These are phyloP conservation scores for Elsinoe australis DNA, from an alignment of 2,329 filamentous ascomycete species.

Conservation along the genomic window DNA sequence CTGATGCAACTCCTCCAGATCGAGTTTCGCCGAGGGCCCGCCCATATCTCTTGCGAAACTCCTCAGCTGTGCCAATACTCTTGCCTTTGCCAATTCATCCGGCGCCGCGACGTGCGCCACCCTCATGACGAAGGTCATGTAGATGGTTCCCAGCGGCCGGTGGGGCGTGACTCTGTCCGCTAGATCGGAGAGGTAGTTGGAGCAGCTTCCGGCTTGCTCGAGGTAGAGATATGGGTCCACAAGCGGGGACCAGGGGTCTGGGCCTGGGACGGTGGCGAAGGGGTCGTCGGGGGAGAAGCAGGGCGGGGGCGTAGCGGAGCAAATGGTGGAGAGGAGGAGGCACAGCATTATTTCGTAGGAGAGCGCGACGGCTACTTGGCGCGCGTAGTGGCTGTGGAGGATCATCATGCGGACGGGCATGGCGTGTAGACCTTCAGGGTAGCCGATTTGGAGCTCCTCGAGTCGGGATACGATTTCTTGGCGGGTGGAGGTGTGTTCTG, in stretches of 20 bases:
- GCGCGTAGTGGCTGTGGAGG: conserved; percentile 7
- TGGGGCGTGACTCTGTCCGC: conserved; percentile 8
- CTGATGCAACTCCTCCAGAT: background rate
- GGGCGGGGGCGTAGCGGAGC: background rate
- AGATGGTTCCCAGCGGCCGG: conserved; percentile 14
- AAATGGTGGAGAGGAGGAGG: conserved; percentile 10
- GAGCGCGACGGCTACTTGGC: conserved; percentile 3
- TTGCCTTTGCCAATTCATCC: background rate
- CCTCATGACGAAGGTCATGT: conserved; percentile 13
- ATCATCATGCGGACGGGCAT: background rate
- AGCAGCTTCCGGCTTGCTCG: background rate
- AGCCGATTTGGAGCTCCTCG: background rate
- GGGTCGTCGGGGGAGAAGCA: background rate
- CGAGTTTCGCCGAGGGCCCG: background rate
- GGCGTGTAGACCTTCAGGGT: background rate
- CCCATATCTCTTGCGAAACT: conserved; percentile 13
- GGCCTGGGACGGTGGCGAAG: background rate
- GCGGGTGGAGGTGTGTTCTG: background rate
- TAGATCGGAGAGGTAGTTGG: conserved; percentile 13
- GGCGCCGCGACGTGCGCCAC: conserved; percentile 2
- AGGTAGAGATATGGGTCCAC: conserved; percentile 8
- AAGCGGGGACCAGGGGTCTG: background rate
- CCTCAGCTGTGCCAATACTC: background rate
- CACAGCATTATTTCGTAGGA: background rate
- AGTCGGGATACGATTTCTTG: conserved; percentile 6